Percentiles rank a stretch among this genome's conserved stretches.
These are phyloP conservation scores for Yarrowia galli DNA, from an alignment of 1,139 yeast genomes.

Conservation along the genomic window DNA sequence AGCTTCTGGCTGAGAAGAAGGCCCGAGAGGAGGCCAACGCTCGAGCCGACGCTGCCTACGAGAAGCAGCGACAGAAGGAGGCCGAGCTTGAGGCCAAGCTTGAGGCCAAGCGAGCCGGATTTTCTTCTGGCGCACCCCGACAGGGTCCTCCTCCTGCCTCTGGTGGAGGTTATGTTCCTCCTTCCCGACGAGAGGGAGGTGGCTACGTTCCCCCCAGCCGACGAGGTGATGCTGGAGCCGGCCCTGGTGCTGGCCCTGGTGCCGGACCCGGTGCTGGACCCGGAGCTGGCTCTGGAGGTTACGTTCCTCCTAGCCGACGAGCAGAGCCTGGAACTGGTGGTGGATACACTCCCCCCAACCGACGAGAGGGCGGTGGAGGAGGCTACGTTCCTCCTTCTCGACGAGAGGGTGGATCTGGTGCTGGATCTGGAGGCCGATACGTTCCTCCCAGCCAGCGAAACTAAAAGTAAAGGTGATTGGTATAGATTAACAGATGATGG, in stretches of 20 bases:
- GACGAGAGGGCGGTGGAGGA: conserved; percentile 28
- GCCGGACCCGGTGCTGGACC: no score
- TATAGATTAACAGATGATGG: conserved; percentile 12
- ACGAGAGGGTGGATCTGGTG: conserved; percentile 38
- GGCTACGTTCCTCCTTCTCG: conserved; percentile 30
- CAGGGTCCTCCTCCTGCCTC: conserved; percentile 17
- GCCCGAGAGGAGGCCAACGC: conserved; percentile 42
- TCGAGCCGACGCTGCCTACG: conserved; percentile 37
- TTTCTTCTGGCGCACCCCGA: background rate
- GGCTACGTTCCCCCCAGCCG: conserved; percentile 41
- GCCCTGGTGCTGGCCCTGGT: background rate
- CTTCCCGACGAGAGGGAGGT: conserved; percentile 28
- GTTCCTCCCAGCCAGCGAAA: conserved; percentile 31
- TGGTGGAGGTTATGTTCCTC: conserved; percentile 35
- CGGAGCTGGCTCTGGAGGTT: conserved; percentile 11
- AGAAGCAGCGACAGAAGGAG: conserved; percentile 39
- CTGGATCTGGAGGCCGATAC: conserved; percentile 35
- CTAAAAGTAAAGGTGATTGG: conserved; percentile 23
- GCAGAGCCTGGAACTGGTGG: background rate
- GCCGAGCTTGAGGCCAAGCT: conserved; percentile 40
- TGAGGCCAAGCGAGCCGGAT: conserved; percentile 39
- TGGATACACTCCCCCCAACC: conserved; percentile 40
- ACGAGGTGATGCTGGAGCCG: conserved; percentile 19
- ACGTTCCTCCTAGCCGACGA: conserved; percentile 40
- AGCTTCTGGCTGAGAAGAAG: conserved; percentile 44